Base-by-base conservation (phyloP, 495 filamentous ascomycete genomes). In the Staphylotrichum longicolle region DNA sequence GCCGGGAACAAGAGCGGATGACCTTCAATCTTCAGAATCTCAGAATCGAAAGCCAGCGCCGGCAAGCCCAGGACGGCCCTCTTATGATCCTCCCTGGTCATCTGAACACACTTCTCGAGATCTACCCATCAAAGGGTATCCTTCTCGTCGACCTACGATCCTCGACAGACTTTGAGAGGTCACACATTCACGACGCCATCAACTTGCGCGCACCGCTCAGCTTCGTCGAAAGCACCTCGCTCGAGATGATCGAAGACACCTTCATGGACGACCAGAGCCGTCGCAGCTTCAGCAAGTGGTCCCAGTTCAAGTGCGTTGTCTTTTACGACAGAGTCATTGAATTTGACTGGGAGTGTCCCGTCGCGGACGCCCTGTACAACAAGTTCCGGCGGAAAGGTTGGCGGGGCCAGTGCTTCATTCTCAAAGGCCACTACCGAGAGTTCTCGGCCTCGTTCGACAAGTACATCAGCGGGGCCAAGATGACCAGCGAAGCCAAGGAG, bases 341-440 rank as follows among this genome's bases (percentile, higher is more conserved):
- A 40, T 78, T 73, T 32, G 59, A 75, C 10, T 80, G 77, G 77
- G 76, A 81, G 53, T 77, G 77, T 45, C 78, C 77, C 9, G 67
- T 71, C 11, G 78, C 78, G 39, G 73, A 75, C 12, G 70, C 74
- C 0, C 62, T 81, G 7, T 70, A 70, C 50, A 64, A 70, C 49
- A 77, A 76, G 41, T 70, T 80, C 44, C 70, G 65, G 60, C 64
- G 63, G 20, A 75, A 76, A 59, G 74, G 74, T 20, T 81, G 77
- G 77, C 57, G 61, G 7, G 78, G 78, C 3, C 74, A 76, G 42
- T 75, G 74, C 52, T 81, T 79, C 49, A 69, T 81, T 35, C 72
- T 81, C 33, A 81, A 81, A 64, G 78, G 78, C 4, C 78, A 80
- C 57, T 81, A 76, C 61, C 71, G 74, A 49, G 78, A 81, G 57